Percentiles rank a stretch among this genome's conserved stretches.
These are phyloP conservation scores for Paradendryphiella salina DNA, from an alignment of 2,329 filamentous ascomycete genomes.

Conservation along the genomic window DNA sequence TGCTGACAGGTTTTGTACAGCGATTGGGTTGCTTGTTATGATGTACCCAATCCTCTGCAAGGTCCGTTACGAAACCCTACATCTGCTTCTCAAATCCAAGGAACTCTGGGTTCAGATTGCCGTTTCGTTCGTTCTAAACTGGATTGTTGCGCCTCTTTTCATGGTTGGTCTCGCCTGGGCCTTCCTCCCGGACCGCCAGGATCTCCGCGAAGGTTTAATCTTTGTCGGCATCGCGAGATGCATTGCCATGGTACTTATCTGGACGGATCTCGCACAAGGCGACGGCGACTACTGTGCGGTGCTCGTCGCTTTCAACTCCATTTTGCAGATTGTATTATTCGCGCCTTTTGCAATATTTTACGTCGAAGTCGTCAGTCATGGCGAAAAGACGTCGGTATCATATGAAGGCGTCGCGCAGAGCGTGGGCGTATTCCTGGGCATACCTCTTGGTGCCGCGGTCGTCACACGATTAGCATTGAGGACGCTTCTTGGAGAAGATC, in stretches of 20 bases:
- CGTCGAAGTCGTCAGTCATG: constrained; percentile 67
- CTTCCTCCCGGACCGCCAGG: constrained; percentile 50
- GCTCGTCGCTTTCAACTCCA: constrained; percentile 54
- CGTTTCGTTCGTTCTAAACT: constrained; percentile 78
- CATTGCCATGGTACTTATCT: constrained; percentile 86
- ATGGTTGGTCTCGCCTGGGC: constrained; percentile 77
- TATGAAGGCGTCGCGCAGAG: constrained; percentile 75
- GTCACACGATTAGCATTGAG: constrained; percentile 70
- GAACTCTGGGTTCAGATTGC: constrained; percentile 76
- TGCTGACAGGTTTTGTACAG: constrained; percentile 47
- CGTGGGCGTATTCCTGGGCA: constrained; percentile 80
- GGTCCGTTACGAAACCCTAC: constrained; percentile 75
- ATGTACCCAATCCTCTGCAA: constrained; percentile 95
- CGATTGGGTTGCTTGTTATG: constrained; percentile 82
- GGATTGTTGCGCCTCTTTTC: constrained; percentile 78
- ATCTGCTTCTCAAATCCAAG: constrained; percentile 63
- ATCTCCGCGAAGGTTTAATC: constrained; percentile 67
- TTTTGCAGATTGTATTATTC: constrained; percentile 55
- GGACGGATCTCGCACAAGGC: constrained; percentile 76
- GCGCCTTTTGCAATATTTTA: constrained; percentile 55
- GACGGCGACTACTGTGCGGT: constrained; percentile 79
- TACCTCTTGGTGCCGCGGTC: constrained; percentile 78
- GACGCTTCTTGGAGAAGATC: constrained; percentile 56
- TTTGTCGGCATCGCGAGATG: constrained; percentile 83
- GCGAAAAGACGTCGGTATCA: constrained; percentile 51